phyloP scores from a whole-genome alignment of 1,284 basidiomycete genomes.

The Sphaerobolus stellatus region DNA sequence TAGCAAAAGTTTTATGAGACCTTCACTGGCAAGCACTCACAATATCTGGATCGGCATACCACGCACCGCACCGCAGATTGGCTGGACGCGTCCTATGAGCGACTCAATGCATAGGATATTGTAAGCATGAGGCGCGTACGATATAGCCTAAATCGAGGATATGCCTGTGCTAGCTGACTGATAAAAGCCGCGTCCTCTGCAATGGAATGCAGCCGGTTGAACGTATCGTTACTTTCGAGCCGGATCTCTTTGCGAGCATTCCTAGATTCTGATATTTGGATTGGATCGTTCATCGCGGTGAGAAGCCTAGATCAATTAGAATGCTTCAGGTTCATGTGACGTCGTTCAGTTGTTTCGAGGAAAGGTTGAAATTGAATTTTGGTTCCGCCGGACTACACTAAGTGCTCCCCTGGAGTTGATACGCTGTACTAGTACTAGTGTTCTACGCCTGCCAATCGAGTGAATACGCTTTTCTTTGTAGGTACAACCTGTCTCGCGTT shows the following conservation, averaged over 20 bases:
- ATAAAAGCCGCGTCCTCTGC: slow-evolving; percentile 76
- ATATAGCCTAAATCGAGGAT: slow-evolving; percentile 59
- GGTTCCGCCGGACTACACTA: too few species aligned
- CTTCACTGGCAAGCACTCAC: slow-evolving; percentile 35
- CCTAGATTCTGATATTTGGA: not conserved
- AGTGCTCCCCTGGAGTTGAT: too few species aligned
- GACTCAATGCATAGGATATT: not conserved
- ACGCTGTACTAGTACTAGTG: too few species aligned
- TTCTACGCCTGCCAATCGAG: too few species aligned
- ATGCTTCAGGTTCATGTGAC: too few species aligned
- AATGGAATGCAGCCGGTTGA: slow-evolving; percentile 86
- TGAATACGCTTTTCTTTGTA: too few species aligned
- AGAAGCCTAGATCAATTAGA: too few species aligned
- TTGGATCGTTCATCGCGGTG: not conserved
- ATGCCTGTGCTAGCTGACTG: slow-evolving; percentile 52
- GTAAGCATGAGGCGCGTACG: slow-evolving; percentile 44
- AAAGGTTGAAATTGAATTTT: too few species aligned
- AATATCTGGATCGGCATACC: slow-evolving; percentile 81
- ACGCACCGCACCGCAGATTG: slow-evolving; percentile 91
- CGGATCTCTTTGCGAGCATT: slow-evolving; percentile 50
- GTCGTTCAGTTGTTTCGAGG: too few species aligned
- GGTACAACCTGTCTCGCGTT: too few species aligned
- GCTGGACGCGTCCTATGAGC: slow-evolving; percentile 52
- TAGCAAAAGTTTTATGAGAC: not conserved
- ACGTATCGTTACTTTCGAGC: slow-evolving; percentile 72